Base-by-base conservation (phyloP, 768 basidiomycete genomes). In the Hirschioporus abietinus region DNA sequence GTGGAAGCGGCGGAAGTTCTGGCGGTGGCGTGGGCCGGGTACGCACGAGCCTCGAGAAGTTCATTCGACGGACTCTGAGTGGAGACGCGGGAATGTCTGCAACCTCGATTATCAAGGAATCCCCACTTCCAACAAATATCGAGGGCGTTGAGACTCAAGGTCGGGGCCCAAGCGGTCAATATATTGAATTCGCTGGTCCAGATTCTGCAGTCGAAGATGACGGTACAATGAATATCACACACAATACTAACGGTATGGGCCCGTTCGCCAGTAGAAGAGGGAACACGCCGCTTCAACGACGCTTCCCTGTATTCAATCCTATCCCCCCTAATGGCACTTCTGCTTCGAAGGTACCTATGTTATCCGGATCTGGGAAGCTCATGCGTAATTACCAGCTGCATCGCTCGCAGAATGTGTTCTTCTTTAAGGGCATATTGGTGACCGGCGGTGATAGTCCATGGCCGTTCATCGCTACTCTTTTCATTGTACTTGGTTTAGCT, bases 401-500 rank as follows among this genome's bases (percentile, higher is more conserved):
- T 73, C 86, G 88, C 0, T 92, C 92, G 2, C 80, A 86, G 66
- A 95, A 94, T 77, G 80, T 79, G 58, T 96, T 94, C 78, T 89
- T 90, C 73, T 79, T 90, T 65, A 69, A 80, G 0, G 95, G 96
- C 0, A 84, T 80, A 66, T 67, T 95, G 10, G 76, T 99, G 70
- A 92, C 90, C 0, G 95, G 95, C 7, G 93, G 93, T 0, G 96
- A 98, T 77, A 85, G 86, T 23, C 89, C 90, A 0, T 88, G 86
- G 80, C 93, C 96, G 5, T 93, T 99, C 70, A 71, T 93, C 1
- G 83, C 81, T 0, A 85, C 85, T 7, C 78, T 96, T 63, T 73
- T 75, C 0, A 65, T 96, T 24, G 78, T 90, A 27, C 73, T 95
- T 26, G 82, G 82, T 1, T 82, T 98, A 60, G 80, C 91, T 1